Evolutionary conservation across 2,329 filamentous ascomycete species (phyloP).

Genomic region (Pestalotiopsis sp.): DNA sequence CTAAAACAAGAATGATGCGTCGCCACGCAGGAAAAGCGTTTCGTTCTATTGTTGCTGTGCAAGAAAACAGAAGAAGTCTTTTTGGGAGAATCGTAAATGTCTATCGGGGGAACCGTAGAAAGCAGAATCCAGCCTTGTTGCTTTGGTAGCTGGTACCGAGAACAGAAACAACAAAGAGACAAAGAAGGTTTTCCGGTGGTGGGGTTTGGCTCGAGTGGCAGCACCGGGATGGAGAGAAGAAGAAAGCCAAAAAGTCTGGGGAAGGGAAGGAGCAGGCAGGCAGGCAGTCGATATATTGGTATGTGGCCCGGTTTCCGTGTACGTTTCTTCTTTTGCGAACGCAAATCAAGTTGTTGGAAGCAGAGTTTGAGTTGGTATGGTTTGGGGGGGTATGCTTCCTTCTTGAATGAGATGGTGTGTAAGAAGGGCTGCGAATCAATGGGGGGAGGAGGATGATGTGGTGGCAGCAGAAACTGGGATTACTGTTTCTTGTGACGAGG

Average conservation of each 20-base stretch:
- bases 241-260: not conserved
- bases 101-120: not conserved
- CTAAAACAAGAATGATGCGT: no score
- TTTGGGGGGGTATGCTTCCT: not conserved
- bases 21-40: not conserved
- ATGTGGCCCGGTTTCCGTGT: not conserved
- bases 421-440: slow-evolving; percentile 1
- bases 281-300: not conserved
- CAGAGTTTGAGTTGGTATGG: not conserved
- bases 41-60: not conserved
- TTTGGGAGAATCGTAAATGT: not conserved
- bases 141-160: not conserved
- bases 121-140: not conserved
- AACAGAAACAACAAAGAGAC: not conserved
- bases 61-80: not conserved
- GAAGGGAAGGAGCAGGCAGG: not conserved
- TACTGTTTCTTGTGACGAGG: slow-evolving; percentile 3
- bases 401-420: slow-evolving; percentile 8
- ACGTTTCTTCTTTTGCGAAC: not conserved
- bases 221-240: not conserved
- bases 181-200: not conserved
- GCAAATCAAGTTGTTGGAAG: slow-evolving; percentile 5
- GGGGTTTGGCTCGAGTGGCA: not conserved
- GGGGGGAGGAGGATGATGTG: not conserved
- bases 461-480: not conserved